Evolutionary conservation across 1,284 basidiomycete genomes (phyloP).

Genomic region (Vanrija pseudolonga): DNA sequence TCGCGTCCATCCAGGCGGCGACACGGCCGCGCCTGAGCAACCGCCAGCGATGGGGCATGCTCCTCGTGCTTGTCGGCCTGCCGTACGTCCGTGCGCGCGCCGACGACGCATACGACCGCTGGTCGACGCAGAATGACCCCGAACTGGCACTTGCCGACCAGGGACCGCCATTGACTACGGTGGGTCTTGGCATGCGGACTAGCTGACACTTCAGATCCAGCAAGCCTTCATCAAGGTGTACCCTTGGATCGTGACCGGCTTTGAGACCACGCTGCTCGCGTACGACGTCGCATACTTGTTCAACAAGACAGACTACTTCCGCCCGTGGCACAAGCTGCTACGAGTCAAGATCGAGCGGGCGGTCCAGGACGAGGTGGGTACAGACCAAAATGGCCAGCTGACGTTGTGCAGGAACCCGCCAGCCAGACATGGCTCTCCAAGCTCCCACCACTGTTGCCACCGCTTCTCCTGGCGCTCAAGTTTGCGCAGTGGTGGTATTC

Average conservation of each 20-base stretch:
- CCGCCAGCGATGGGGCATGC: conserved; percentile 56
- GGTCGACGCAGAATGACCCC: conserved; percentile 45
- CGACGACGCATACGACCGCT: conserved; percentile 82
- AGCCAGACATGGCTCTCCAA: conserved; percentile 10
- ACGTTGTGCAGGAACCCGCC: neutral
- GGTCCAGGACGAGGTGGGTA: conserved; percentile 21
- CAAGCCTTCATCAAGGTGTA: conserved; percentile 64
- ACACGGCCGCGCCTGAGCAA: conserved; percentile 21
- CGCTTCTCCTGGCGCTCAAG: conserved; percentile 93
- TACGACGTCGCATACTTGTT: conserved; percentile 91
- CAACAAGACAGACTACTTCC: conserved; percentile 77
- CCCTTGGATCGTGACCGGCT: conserved; percentile 72
- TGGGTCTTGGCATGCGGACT: neutral
- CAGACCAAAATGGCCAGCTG: neutral
- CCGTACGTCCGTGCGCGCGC: conserved; percentile 87
- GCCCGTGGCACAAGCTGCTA: conserved; percentile 85
- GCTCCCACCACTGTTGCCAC: conserved; percentile 60
- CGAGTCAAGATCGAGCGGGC: conserved; percentile 59
- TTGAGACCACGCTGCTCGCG: conserved; percentile 75
- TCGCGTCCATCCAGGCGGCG: conserved; percentile 10
- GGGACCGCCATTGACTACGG: conserved; percentile 28
- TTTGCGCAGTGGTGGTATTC: conserved; percentile 99
- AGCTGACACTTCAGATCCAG: neutral
- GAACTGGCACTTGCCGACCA: conserved; percentile 12
- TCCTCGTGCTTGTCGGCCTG: conserved; percentile 76